phyloP scores from a whole-genome alignment of 352 stramenopile species.

The Salisapilia sapeloensis region DNA sequence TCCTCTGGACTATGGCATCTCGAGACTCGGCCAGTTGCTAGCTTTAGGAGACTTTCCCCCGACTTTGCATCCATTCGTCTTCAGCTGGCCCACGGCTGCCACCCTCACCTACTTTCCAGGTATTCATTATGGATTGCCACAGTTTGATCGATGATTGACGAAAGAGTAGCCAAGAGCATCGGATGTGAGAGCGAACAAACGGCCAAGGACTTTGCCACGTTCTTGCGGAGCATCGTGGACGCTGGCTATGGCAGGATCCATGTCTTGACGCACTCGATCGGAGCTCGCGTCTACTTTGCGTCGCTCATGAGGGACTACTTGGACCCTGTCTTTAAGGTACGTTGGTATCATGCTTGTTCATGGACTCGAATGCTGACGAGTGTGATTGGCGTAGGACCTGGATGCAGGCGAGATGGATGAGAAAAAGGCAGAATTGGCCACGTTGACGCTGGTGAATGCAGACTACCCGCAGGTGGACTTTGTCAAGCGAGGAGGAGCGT shows the following conservation, averaged over 20 bases:
- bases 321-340: slow-evolving; percentile 23
- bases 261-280: slow-evolving; percentile 52
- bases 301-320: slow-evolving; percentile 20
- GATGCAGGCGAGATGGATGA: no score
- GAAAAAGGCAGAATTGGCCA: no score
- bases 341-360: slow-evolving; percentile 19
- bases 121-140: slow-evolving; percentile 1
- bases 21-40: slow-evolving; percentile 34
- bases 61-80: slow-evolving; percentile 51
- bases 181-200: slow-evolving; percentile 13
- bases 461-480: slow-evolving; percentile 64
- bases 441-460: slow-evolving; percentile 59
- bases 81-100: slow-evolving; percentile 53
- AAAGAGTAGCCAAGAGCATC: slow-evolving; percentile 6
- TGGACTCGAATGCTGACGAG: slow-evolving; percentile 12
- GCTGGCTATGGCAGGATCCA: slow-evolving; percentile 43
- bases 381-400: background rate
- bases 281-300: slow-evolving; percentile 36
- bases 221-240: slow-evolving; percentile 40
- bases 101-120: slow-evolving; percentile 42
- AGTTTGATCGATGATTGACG: background rate
- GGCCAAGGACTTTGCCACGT: slow-evolving; percentile 17
- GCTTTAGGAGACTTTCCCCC: slow-evolving; percentile 45
- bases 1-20: slow-evolving; percentile 45
- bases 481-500: slow-evolving; percentile 26